A percentile compares a stretch with the other conserved stretches of the same genome.
Conservation (phyloP, 495 filamentous ascomycete species). For the Pyrenula aspistea region DNA sequence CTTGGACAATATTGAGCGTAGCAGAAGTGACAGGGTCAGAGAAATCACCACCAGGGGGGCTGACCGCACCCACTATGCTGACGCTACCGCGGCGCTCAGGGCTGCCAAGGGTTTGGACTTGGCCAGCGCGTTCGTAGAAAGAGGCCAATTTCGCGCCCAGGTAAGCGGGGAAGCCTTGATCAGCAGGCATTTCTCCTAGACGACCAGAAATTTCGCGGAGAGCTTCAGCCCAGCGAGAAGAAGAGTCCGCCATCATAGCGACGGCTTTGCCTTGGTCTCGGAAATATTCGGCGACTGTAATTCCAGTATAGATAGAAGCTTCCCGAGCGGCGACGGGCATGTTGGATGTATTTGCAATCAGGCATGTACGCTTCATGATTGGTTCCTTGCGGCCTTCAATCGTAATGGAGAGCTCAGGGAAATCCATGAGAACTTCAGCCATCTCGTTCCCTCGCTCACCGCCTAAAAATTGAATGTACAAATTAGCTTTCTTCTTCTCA, state of each 20-base stretch:
- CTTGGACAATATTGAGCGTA: constrained; percentile 95
- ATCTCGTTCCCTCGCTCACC: constrained; percentile 99
- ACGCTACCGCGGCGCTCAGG: constrained; percentile 82
- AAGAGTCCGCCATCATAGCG: constrained; percentile 99
- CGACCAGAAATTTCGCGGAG: constrained; percentile 98
- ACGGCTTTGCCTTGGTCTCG: constrained; percentile 96
- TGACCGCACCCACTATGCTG: constrained; percentile 96
- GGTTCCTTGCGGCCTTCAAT: constrained; percentile 87
- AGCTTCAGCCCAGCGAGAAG: constrained; percentile 97
- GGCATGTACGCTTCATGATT: constrained; percentile 98
- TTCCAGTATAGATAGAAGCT: constrained; percentile 98
- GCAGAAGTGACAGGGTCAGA: constrained; percentile 93
- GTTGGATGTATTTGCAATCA: constrained; percentile 99
- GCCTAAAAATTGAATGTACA: not conserved
- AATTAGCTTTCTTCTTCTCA: no score
- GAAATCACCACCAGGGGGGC: constrained; percentile 96
- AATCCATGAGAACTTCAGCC: constrained; percentile 99
- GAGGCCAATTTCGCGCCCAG: constrained; percentile 92
- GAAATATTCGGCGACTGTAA: constrained; percentile 97
- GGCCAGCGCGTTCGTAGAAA: constrained; percentile 97
- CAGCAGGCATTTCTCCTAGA: constrained; percentile 98
- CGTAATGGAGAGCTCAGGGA: constrained; percentile 87
- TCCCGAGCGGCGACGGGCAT: constrained; percentile 99
- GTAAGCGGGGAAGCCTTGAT: constrained; percentile 98
- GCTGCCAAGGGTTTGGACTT: constrained; percentile 72